phyloP scores from a whole-genome alignment of 139 green algal species.

The Nannochloris sp. region DNA sequence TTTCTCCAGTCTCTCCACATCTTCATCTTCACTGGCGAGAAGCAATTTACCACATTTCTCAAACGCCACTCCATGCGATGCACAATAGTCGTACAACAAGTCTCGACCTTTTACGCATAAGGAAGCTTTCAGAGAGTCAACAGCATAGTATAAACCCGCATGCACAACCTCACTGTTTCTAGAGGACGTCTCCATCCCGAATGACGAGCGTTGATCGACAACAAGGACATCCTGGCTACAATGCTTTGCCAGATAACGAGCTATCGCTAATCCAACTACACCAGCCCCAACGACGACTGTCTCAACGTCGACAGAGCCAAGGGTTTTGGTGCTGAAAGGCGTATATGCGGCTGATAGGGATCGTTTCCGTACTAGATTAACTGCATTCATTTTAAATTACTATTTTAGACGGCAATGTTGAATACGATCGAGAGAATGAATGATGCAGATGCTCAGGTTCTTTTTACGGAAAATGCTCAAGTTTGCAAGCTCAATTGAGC shows the following conservation, averaged over 20 bases:
- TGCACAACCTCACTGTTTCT: slow-evolving; percentile 49
- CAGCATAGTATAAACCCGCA: slow-evolving; percentile 76
- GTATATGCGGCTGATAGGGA: too few species aligned
- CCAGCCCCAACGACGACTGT: slow-evolving; percentile 43
- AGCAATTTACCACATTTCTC: slow-evolving; percentile 65
- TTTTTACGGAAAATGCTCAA: too few species aligned
- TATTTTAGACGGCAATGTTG: too few species aligned
- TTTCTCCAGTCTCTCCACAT: slow-evolving; percentile 18
- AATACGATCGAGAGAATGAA: too few species aligned
- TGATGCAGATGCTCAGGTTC: too few species aligned
- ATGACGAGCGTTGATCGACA: slow-evolving; percentile 39
- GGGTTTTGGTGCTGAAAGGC: too few species aligned
- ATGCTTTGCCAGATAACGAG: slow-evolving; percentile 38
- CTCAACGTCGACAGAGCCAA: slow-evolving; percentile 6
- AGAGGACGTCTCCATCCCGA: slow-evolving; percentile 58
- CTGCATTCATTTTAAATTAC: too few species aligned
- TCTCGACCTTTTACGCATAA: slow-evolving; percentile 66
- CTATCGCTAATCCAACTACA: slow-evolving; percentile 68
- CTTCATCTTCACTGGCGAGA: slow-evolving; percentile 43
- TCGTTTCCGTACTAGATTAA: too few species aligned
- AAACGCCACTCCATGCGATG: slow-evolving; percentile 37
- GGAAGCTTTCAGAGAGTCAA: slow-evolving; percentile 60
- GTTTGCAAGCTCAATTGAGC: too few species aligned
- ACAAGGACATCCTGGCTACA: slow-evolving; percentile 49
- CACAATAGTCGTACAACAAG: slow-evolving; percentile 49